Base-by-base conservation (phyloP, 768 basidiomycete species). In the Lactarius psammicola region DNA sequence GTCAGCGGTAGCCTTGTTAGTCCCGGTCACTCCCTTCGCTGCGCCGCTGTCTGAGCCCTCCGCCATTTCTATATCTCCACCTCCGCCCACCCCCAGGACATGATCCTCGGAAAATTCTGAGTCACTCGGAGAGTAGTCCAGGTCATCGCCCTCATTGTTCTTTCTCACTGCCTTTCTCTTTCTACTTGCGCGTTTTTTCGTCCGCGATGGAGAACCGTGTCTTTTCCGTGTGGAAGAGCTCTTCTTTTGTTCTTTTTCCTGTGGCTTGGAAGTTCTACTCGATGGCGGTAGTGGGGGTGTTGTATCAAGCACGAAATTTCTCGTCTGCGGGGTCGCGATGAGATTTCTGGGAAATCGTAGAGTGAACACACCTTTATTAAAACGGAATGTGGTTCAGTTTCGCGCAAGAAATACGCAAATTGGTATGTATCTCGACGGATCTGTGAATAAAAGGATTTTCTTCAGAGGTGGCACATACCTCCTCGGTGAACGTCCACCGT, bases 351-450 rank as follows among this genome's bases (percentile, higher is more conserved):
- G 49, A 31, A 49, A 23, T 64, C 55, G 55, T 8, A 18, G 30
- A 38, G 54, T 57, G 11, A 11, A n/a, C 36, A 7, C 68, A 90
- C 94, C 82, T 96, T 96, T 70, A 92, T 78, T 9, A 94, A 78
- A 2, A 95, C 81, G 0, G 90, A 86, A 75, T 95, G 92, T 11
- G 89, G 83, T 59, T 94, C 92, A 2, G 85, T 87, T 75, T 87
- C 87, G 28, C 92, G 85, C 69, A 95, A 80, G 77, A 95, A 96
- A 74, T 93, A 96, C 56, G 90, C 93, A 74, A 93, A 94, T 69
- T 96, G 94, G 72, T 95, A 96, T 0, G 83, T 84, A 66, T 90
- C 94, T 95, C 73, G 23, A 56, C 33, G 31, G 26, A 36, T 7
- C 44, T 20, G 55, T 58, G 62, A 58, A 59, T 59, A 63, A 59